Conservation (phyloP, 225 moss, liverwort and hornwort genomes). For the Rhytidiadelphus loreus region DNA sequence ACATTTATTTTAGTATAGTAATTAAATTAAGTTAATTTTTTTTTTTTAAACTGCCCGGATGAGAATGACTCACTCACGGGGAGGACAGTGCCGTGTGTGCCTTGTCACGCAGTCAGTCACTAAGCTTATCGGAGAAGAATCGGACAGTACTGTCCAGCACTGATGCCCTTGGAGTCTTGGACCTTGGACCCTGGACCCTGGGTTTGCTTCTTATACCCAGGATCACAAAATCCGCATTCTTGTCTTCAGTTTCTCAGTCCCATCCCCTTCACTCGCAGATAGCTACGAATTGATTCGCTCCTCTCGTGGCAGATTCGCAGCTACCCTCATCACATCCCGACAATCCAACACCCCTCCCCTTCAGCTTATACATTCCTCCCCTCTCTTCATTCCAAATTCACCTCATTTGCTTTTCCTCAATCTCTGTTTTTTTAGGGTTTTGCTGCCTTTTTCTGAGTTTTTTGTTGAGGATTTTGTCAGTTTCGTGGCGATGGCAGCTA, state of each 20-base stretch:
- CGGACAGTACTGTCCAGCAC: neutral
- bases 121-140: neutral
- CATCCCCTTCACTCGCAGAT: neutral
- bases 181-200: neutral
- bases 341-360: neutral
- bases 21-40: too few relatives aligned
- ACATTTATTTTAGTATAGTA: too few relatives aligned
- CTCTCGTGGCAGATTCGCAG: conserved; percentile 18
- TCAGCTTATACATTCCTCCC: neutral
- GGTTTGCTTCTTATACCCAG: too few relatives aligned
- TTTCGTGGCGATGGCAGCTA: neutral
- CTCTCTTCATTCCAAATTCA: neutral
- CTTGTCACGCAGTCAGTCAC: neutral
- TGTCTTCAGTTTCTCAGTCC: neutral
- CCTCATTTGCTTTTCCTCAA: too few relatives aligned
- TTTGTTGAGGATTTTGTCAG: neutral
- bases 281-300: neutral
- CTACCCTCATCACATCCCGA: neutral
- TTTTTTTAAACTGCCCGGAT: too few relatives aligned
- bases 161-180: neutral
- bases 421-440: neutral
- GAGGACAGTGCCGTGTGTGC: too few relatives aligned
- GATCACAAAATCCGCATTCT: neutral
- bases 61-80: too few relatives aligned
- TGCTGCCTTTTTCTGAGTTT: neutral